Evolutionary conservation across 2,329 filamentous ascomycete species (phyloP), one percentile per base, ranked within the genome.

Genomic region (Ceratocystiopsis sp.): DNA sequence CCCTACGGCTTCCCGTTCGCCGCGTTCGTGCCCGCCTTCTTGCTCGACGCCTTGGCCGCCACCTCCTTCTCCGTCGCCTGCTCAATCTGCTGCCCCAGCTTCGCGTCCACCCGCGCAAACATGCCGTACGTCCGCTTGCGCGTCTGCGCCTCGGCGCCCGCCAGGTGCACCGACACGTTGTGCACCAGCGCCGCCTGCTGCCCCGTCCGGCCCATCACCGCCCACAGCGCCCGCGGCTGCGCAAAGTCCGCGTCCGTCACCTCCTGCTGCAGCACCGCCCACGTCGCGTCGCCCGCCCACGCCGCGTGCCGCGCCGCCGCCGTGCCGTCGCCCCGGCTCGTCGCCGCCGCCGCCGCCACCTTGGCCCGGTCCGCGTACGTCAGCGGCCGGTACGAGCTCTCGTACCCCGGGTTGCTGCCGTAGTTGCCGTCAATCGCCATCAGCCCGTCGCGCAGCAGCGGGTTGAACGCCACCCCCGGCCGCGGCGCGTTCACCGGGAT

Each of bases 381-480:
- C 42, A 71, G 45, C 9, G 55, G 53, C 17, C 66, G 64, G 57
- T 66, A 70, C 21, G 65, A 66, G 35, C 64, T 67, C 17, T 65
- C 62, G 52, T 78, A 79, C 59, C 72, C 73, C 11, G 72, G 71
- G 53, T 75, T 69, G 19, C 63, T 62, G 42, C 73, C 73, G 51
- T 76, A 74, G 61, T 78, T 78, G 44, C 64, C 64, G 60, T 84
- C 80, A 54, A 75, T 65, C 45, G 76, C 71, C 78, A 84, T 85
- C 46, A 58, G 55, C 15, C 82, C 82, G 53, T 85, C 80, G 48
- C 81, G 74, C 57, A 84, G 79, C 66, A 76, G 82, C 49, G 80
- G 80, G 51, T 80, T 67, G 66, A 72, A 67, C 60, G 64, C 64
- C 61, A 54, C 63, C 58, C 63, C 64, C 0, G 73, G 68, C 19